Evolutionary conservation across 257 asterid genomes (phyloP), one percentile per base, ranked within the genome.

Genomic region (Solanum sejunctum): DNA sequence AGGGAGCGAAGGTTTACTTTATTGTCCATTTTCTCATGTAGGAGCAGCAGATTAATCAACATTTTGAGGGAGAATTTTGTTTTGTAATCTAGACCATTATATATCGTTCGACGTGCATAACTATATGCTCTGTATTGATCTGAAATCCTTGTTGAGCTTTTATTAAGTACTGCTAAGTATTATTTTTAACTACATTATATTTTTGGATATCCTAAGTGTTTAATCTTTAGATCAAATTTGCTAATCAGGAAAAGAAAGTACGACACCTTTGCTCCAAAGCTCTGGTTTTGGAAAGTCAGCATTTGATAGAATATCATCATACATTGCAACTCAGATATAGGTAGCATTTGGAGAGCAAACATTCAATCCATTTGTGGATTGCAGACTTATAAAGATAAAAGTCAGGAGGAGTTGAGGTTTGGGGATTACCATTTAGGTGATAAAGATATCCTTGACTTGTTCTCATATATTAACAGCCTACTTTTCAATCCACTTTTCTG

Each of bases 321-420:
- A 91, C 87, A 75, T 91, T 85, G 86, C 94, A 63, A 91, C 97
- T 43, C 92, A 69, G 97, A 90, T 84, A 80, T 88, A 20, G 92
- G 85, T 79, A 90, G 86, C 23, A 26, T 20, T 85, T 85, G 55
- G 32, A 85, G 88, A 80, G 95, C 87, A 36, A 91, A 91, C 36
- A 81, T 91, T 18, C 89, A 88, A 87, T 95, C 99, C 55, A 93
- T 94, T 83, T 91, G 97, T 45, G 96, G 93, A 88, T 94, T 93
- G 95, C 90, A 89, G 17, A 85, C 80, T 71, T 94, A 93, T 87
- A 85, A 89, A 88, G 92, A 90, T n/a, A 92, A 95, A 88, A 94
- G 91, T 85, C 98, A 95, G 72, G 98, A 95, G 88, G 97, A 95
- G 88, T 92, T 94, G 85, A 90, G 95, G 89, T 91, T 93, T 89